A percentile compares a stretch with the other conserved stretches of the same genome.
phyloP scores from a whole-genome alignment of 139 green algal species.

The Auxenochlorella pyrenoidosa region DNA sequence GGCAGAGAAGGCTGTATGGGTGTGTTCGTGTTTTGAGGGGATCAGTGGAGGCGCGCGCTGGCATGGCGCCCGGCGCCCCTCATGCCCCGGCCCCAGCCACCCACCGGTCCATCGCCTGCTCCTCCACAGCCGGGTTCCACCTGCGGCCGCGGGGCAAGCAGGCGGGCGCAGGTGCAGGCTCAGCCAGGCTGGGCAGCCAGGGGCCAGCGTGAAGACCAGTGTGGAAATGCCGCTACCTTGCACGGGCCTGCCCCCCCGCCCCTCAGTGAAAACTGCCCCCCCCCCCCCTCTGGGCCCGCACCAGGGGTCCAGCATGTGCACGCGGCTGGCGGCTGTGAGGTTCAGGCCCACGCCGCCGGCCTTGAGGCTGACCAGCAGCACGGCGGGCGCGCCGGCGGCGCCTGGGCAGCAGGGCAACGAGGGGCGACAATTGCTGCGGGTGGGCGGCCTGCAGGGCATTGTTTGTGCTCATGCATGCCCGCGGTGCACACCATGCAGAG shows the following conservation, averaged over 20 bases:
- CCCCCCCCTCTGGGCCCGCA: slow-evolving; percentile 4
- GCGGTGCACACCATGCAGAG: not conserved
- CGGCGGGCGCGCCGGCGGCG: slow-evolving; percentile 46
- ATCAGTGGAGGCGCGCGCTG: no score
- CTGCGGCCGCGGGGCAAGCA: no score
- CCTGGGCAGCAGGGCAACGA: not conserved
- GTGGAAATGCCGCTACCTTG: no score
- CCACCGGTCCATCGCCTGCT: slow-evolving; percentile 61
- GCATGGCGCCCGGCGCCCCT: no score
- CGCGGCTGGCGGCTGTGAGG: slow-evolving; percentile 88
- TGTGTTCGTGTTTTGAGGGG: no score
- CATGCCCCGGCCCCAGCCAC: no score
- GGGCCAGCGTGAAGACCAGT: no score
- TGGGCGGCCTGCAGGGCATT: no score
- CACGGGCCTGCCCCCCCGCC: not conserved
- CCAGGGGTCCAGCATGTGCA: slow-evolving; percentile 85
- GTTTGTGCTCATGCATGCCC: not conserved
- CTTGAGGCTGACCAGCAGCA: slow-evolving; percentile 75
- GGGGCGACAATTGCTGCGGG: not conserved
- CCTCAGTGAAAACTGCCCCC: no score
- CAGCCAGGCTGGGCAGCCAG: no score
- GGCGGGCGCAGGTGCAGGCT: no score
- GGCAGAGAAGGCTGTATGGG: not conserved
- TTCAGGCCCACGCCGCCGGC: slow-evolving; percentile 92
- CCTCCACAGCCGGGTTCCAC: slow-evolving; percentile 81